phyloP scores from a whole-genome alignment of 2,329 filamentous ascomycete genomes.

The Pseudogymnoascus sp. region DNA sequence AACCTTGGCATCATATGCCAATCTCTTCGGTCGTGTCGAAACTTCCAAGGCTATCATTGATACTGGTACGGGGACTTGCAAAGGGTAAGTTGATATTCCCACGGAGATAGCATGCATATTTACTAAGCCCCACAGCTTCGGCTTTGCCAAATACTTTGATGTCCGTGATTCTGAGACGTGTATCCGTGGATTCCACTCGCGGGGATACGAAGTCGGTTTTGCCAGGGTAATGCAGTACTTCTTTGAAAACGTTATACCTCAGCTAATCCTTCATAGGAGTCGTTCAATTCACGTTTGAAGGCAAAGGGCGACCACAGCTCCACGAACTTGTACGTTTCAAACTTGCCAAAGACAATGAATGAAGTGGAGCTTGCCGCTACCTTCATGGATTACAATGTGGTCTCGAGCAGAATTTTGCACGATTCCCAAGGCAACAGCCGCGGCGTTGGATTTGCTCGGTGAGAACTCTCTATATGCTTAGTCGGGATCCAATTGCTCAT shows the following conservation, averaged over 20 bases:
- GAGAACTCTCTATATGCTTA: conserved; percentile 28
- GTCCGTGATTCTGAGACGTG: conserved; percentile 88
- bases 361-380: conserved; percentile 80
- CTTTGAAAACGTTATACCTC: conserved; percentile 10
- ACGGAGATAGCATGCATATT: background rate
- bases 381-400: conserved; percentile 73
- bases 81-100: conserved; percentile 59
- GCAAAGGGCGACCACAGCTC: conserved; percentile 83
- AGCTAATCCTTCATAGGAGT: conserved; percentile 57
- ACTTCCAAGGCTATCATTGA: conserved; percentile 99
- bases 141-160: conserved; percentile 91
- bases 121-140: conserved; percentile 57
- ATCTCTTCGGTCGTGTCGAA: conserved; percentile 86
- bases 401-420: conserved; percentile 91
- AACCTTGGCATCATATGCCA: conserved; percentile 72
- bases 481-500: conserved; percentile 15
- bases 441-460: conserved; percentile 96
- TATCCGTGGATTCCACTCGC: conserved; percentile 88
- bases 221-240: conserved; percentile 57
- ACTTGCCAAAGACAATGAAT: conserved; percentile 84
- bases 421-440: conserved; percentile 89
- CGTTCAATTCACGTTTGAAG: conserved; percentile 96
- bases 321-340: conserved; percentile 97
- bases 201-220: conserved; percentile 96
- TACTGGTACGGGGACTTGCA: conserved; percentile 85